Conservation (phyloP, 805 yeast species). For the Kuraishia ogatae region DNA sequence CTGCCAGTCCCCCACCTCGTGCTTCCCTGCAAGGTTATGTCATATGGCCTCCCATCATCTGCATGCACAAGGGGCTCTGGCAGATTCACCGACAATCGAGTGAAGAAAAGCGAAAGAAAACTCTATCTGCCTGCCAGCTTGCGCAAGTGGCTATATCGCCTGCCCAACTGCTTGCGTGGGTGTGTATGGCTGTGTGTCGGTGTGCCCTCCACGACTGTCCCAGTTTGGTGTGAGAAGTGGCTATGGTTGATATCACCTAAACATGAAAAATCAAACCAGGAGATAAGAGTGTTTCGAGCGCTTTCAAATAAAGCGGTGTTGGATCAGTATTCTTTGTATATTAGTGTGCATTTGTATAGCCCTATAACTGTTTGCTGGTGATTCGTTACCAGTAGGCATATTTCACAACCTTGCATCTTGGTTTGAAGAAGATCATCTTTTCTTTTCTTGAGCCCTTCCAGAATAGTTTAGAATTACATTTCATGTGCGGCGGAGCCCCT, state of each 20-base stretch:
- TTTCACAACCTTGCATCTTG: too few relatives aligned
- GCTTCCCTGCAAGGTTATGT: background rate
- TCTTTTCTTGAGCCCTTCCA: too few relatives aligned
- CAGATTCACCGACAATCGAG: background rate
- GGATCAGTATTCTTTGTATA: background rate
- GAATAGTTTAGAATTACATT: too few relatives aligned
- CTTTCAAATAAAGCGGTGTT: background rate
- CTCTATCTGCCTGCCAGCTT: background rate
- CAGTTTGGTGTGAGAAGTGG: background rate
- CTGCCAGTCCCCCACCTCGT: background rate
- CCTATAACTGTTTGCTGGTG: too few relatives aligned
- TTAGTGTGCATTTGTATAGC: too few relatives aligned
- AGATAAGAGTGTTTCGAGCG: background rate
- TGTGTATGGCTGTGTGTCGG: background rate
- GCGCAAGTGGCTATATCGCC: too few relatives aligned
- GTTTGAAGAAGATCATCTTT: too few relatives aligned
- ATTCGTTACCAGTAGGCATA: too few relatives aligned
- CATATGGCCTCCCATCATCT: background rate
- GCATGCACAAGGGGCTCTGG: background rate
- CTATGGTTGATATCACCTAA: background rate
- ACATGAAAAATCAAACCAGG: background rate
- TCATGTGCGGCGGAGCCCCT: too few relatives aligned
- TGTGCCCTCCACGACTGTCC: background rate
- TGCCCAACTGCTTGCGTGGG: background rate
- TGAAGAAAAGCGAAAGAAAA: background rate